These are phyloP conservation scores for Solanum pinnatisectum DNA, from an alignment of 257 asterid genomes.

Conservation along the genomic window DNA sequence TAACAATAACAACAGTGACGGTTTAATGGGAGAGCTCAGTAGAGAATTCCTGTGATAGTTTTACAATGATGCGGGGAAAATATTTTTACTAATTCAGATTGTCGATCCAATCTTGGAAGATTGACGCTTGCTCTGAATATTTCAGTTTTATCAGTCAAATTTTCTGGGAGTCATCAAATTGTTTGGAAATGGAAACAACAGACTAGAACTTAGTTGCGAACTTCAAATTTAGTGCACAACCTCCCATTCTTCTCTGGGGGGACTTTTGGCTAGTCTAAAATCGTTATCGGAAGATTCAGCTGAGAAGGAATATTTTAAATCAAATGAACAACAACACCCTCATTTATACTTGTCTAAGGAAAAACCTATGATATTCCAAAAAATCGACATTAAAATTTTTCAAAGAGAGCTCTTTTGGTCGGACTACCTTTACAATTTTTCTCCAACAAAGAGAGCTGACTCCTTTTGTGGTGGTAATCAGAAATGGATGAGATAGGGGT, in stretches of 20 bases:
- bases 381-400: too few species aligned
- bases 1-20: not conserved
- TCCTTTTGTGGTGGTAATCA: not conserved
- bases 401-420: not conserved
- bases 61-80: not conserved
- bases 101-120: not conserved
- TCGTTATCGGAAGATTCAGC: too few species aligned
- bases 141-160: not conserved
- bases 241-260: too few species aligned
- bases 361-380: too few species aligned
- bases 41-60: not conserved
- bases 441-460: too few species aligned
- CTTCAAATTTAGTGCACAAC: too few species aligned
- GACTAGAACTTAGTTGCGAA: not conserved
- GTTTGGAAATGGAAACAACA: not conserved
- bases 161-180: not conserved
- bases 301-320: too few species aligned
- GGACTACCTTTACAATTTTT: not conserved
- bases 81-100: not conserved
- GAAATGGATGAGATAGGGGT: conserved; percentile 40
- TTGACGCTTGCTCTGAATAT: not conserved
- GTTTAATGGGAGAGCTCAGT: not conserved
- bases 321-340: not conserved
- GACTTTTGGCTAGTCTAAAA: too few species aligned
- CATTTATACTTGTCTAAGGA: too few species aligned